Percentiles rank a stretch among this genome's conserved stretches.
These are phyloP conservation scores for Termitomyces sp. DNA, from an alignment of 768 basidiomycete genomes.

Conservation along the genomic window DNA sequence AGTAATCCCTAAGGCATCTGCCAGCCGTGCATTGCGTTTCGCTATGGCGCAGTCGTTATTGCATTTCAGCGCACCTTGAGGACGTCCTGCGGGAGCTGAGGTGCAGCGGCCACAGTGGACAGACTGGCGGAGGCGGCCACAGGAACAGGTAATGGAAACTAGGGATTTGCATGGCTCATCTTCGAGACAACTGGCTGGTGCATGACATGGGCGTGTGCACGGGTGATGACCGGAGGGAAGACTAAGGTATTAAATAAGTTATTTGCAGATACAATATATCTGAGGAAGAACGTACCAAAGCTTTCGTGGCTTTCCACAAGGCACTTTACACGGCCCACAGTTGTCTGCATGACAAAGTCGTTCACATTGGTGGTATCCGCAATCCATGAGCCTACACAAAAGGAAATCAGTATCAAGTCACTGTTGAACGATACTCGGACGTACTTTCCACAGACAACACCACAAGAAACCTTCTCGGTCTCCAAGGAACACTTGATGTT, in stretches of 20 bases:
- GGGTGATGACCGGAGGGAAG: conserved; percentile 63
- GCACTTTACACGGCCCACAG: conserved; percentile 73
- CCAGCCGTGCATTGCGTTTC: conserved; percentile 83
- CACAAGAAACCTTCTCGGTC: conserved; percentile 78
- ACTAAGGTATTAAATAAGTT: conserved; percentile 29
- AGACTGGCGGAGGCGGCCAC: conserved; percentile 75
- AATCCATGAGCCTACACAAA: conserved; percentile 55
- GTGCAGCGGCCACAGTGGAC: conserved; percentile 66
- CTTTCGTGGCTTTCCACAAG: conserved; percentile 85
- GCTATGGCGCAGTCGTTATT: conserved; percentile 79
- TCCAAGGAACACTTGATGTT: conserved; percentile 85
- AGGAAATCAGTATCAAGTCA: background rate
- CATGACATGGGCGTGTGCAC: conserved; percentile 80
- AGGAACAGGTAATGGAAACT: conserved; percentile 73
- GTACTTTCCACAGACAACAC: conserved; percentile 73
- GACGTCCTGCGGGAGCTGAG: conserved; percentile 39
- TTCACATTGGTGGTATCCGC: conserved; percentile 90
- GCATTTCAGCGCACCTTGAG: conserved; percentile 52
- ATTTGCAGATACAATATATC: background rate
- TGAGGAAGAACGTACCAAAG: conserved; percentile 51
- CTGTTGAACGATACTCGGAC: conserved; percentile 19
- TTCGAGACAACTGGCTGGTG: conserved; percentile 83
- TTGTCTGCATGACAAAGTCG: conserved; percentile 77
- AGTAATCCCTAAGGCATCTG: conserved; percentile 88
- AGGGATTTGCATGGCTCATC: conserved; percentile 68